Conservation (phyloP, 805 yeast genomes). For the Saccharomycopsis fodiens region DNA sequence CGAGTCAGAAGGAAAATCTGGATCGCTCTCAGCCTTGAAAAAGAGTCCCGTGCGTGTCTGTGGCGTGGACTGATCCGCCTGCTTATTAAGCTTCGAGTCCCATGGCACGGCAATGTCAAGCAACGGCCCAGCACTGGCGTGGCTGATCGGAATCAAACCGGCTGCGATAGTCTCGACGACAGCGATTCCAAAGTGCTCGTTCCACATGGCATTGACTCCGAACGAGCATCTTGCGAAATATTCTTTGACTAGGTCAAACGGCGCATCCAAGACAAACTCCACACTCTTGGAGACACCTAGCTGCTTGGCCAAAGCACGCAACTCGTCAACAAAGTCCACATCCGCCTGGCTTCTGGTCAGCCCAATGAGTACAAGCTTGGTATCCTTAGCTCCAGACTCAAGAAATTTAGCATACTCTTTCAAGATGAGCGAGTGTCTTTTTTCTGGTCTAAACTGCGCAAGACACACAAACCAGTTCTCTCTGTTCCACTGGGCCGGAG, state of each 20-base stretch:
- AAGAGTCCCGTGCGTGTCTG: conserved; percentile 60
- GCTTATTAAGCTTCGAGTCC: conserved; percentile 28
- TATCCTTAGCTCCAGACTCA: conserved; percentile 4
- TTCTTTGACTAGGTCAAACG: conserved; percentile 52
- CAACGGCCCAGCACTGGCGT: conserved; percentile 93
- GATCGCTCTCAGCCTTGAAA: conserved; percentile 64
- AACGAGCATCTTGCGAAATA: conserved; percentile 50
- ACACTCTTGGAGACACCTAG: conserved; percentile 36
- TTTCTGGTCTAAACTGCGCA: conserved; percentile 95
- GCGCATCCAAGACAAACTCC: conserved; percentile 64
- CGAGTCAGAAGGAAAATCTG: conserved; percentile 41
- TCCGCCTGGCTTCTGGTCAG: conserved; percentile 72
- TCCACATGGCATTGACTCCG: conserved; percentile 98
- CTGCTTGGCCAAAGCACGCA: conserved; percentile 39
- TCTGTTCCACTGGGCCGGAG: conserved; percentile 22
- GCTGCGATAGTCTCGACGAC: conserved; percentile 87
- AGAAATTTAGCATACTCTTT: conserved; percentile 54
- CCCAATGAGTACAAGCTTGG: conserved; percentile 66
- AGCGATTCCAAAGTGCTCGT: conserved; percentile 97
- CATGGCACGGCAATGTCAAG: conserved; percentile 73
- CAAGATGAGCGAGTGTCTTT: conserved; percentile 72
- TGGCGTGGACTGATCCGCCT: conserved; percentile 27
- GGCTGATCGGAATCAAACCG: conserved; percentile 83
- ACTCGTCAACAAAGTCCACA: conserved; percentile 43
- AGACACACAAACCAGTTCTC: conserved; percentile 48